These are phyloP conservation scores for Leonotis leonurus DNA, from an alignment of 257 asterid species.

Conservation along the genomic window DNA sequence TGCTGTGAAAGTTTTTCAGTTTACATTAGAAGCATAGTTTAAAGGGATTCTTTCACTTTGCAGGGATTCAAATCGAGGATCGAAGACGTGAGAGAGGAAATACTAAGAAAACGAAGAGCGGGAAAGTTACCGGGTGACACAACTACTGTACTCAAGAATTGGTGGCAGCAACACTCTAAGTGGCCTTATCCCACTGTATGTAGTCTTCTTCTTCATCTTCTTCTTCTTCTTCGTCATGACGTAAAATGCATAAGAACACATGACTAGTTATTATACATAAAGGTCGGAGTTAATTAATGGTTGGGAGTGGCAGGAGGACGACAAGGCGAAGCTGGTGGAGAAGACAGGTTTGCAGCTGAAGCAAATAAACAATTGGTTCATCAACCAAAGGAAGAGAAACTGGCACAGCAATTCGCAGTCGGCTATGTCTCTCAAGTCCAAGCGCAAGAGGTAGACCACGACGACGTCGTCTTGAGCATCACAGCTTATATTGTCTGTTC, in stretches of 20 bases:
- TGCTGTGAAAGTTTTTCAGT: too few species aligned
- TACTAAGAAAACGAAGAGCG: constrained; percentile 89
- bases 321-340: constrained; percentile 92
- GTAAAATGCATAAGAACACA: too few species aligned
- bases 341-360: constrained; percentile 90
- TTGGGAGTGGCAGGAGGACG: constrained; percentile 99
- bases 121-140: constrained; percentile 96
- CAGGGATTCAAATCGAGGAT: constrained; percentile 95
- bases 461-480: too few species aligned
- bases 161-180: constrained; percentile 98
- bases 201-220: too few species aligned
- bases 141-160: constrained; percentile 70
- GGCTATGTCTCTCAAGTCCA: constrained; percentile 79
- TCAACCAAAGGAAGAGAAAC: constrained; percentile 89
- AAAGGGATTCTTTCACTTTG: too few species aligned
- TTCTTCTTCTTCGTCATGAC: too few species aligned
- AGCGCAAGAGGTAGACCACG: constrained; percentile 66
- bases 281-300: too few species aligned
- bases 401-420: constrained; percentile 91
- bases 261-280: too few species aligned
- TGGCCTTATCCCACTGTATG: constrained; percentile 99
- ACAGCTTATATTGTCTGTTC: too few species aligned
- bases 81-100: constrained; percentile 95
- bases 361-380: constrained; percentile 97
- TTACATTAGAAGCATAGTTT: too few species aligned